Conservation (phyloP, 2,329 filamentous ascomycete species). For the Drechslera avenae region DNA sequence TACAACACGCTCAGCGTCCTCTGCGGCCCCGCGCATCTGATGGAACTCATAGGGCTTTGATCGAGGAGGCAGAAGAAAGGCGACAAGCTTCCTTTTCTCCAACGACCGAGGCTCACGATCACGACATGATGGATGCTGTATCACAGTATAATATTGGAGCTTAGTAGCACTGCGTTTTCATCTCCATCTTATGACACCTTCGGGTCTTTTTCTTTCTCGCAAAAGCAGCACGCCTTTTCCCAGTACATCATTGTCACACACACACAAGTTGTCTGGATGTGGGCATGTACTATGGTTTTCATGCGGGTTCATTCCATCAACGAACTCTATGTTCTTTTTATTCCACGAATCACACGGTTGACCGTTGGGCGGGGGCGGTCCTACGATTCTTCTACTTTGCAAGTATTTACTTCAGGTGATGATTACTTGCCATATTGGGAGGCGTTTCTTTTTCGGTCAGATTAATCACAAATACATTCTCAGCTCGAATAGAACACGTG, state of each 20-base stretch:
- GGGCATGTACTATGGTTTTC: background rate
- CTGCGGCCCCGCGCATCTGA: conserved; percentile 38
- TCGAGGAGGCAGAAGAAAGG: conserved; percentile 35
- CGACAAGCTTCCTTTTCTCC: conserved; percentile 33
- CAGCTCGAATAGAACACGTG: too few relatives aligned
- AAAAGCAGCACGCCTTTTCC: background rate
- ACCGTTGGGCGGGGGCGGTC: too few relatives aligned
- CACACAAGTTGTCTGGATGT: background rate
- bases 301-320: too few relatives aligned
- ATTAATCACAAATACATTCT: too few relatives aligned
- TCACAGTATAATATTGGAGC: conserved; percentile 8
- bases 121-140: conserved; percentile 5
- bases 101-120: conserved; percentile 8
- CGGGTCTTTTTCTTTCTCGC: background rate
- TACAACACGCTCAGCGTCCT: conserved; percentile 38
- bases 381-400: too few relatives aligned
- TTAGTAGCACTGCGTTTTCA: background rate
- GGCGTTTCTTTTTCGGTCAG: too few relatives aligned
- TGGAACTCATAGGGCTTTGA: conserved; percentile 35
- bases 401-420: too few relatives aligned
- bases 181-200: background rate
- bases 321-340: too few relatives aligned
- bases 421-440: too few relatives aligned
- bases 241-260: background rate
- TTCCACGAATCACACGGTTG: too few relatives aligned